Evolutionary conservation across 148 eudicot species (phyloP).

Genomic region (Cornus florida): DNA sequence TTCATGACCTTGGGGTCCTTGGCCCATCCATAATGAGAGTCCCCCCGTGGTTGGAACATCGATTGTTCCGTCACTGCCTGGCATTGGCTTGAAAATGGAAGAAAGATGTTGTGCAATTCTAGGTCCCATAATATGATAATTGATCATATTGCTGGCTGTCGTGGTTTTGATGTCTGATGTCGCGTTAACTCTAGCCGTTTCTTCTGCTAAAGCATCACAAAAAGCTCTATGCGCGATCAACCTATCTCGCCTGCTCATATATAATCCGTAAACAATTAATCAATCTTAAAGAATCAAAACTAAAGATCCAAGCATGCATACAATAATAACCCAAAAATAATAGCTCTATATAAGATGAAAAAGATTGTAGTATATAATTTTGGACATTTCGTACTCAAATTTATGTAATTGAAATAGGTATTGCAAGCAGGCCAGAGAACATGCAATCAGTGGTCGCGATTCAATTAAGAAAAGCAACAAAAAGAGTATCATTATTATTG

Average conservation of each 20-base stretch:
- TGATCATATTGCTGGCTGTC: constrained; percentile 29
- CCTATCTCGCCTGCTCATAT: constrained; percentile 74
- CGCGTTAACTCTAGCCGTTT: constrained; percentile 82
- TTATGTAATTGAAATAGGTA: neutral
- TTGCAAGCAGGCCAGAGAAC: neutral
- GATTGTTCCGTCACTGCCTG: constrained; percentile 22
- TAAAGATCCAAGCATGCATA: neutral
- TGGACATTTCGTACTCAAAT: too few species aligned
- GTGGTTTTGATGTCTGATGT: constrained; percentile 48
- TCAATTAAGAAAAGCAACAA: too few species aligned
- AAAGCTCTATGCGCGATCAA: constrained; percentile 94
- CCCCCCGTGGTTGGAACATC: constrained; percentile 15
- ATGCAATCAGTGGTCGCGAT: too few species aligned
- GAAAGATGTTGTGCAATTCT: constrained; percentile 57
- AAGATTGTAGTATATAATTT: too few species aligned
- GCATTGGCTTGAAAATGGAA: constrained; percentile 54
- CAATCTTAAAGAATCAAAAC: neutral
- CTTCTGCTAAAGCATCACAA: constrained; percentile 93
- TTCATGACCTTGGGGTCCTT: constrained; percentile 15
- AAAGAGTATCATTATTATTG: neutral
- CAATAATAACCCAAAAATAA: neutral
- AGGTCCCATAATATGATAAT: constrained; percentile 46
- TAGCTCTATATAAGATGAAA: neutral
- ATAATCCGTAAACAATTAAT: neutral
- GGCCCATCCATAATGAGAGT: constrained; percentile 30